These are phyloP conservation scores for Schoenoplectus tabernaemontani DNA, from an alignment of 202 grass and related monocot genomes.

Conservation along the genomic window DNA sequence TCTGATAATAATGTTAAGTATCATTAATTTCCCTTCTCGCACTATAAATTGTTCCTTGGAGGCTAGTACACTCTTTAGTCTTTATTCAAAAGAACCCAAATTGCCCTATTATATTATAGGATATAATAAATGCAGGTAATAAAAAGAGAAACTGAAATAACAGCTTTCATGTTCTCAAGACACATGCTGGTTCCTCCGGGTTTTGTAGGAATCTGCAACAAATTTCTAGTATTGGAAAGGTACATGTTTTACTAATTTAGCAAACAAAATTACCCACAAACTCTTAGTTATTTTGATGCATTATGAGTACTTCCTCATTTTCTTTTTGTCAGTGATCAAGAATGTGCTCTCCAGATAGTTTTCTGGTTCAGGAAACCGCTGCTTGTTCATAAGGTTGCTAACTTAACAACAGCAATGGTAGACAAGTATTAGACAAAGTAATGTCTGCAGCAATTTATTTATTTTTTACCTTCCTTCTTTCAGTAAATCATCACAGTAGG, in stretches of 20 bases:
- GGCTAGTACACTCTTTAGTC: background rate
- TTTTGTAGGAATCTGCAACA: background rate
- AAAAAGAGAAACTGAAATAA: background rate
- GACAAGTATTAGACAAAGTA: background rate
- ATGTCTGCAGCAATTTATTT: background rate
- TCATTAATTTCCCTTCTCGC: background rate
- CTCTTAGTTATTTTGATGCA: background rate
- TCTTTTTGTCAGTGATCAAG: background rate
- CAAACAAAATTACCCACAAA: background rate
- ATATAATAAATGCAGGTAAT: too few relatives aligned
- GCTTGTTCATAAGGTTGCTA: background rate
- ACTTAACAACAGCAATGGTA: background rate
- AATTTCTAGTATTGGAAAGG: background rate
- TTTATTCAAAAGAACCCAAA: background rate
- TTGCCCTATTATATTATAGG: background rate
- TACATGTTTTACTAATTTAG: background rate
- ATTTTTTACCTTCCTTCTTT: background rate
- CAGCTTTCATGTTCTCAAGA: background rate
- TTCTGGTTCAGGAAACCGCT: background rate
- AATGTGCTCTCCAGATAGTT: background rate
- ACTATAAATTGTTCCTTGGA: background rate
- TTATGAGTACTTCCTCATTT: background rate
- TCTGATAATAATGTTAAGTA: background rate
- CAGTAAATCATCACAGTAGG: background rate
- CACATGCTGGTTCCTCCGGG: background rate